These are phyloP conservation scores for Streptanthus diversifolius DNA, from an alignment of 345 rosid species.

Conservation along the genomic window DNA sequence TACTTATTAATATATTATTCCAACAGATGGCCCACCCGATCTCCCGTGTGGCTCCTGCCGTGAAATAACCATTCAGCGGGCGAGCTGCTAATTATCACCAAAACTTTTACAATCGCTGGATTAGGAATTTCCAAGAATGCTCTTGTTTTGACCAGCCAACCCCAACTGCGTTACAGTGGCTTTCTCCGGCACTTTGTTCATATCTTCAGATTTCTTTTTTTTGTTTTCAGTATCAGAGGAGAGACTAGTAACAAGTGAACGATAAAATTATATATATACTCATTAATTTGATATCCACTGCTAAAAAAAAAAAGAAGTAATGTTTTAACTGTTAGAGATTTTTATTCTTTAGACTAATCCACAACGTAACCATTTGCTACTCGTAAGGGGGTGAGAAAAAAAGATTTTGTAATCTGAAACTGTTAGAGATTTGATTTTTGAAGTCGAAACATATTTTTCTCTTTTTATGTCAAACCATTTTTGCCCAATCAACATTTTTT, in stretches of 20 bases:
- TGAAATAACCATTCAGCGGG: constrained; percentile 28
- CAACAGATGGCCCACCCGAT: constrained; percentile 29
- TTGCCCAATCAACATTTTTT: neutral
- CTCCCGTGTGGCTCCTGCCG: constrained; percentile 25
- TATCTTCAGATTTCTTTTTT: neutral
- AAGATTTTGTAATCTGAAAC: neutral
- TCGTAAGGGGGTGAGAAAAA: no score
- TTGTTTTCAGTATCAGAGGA: neutral
- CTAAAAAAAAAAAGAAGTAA: neutral
- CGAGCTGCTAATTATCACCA: constrained; percentile 16
- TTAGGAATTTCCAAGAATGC: constrained; percentile 1
- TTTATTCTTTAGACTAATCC: neutral
- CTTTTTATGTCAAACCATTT: neutral
- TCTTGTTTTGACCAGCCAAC: neutral
- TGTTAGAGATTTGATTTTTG: neutral
- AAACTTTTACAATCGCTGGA: constrained; percentile 25
- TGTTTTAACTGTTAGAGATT: neutral
- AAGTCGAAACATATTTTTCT: neutral
- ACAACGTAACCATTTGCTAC: neutral
- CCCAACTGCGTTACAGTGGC: neutral
- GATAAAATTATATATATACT: neutral
- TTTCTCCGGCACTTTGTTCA: neutral
- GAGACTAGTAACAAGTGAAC: neutral
- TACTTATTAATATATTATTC: no score
- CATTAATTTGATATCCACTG: neutral